Evolutionary conservation across 768 basidiomycete genomes (phyloP), one percentile per base, ranked within the genome.

Genomic region (Exsudoporus frostii): DNA sequence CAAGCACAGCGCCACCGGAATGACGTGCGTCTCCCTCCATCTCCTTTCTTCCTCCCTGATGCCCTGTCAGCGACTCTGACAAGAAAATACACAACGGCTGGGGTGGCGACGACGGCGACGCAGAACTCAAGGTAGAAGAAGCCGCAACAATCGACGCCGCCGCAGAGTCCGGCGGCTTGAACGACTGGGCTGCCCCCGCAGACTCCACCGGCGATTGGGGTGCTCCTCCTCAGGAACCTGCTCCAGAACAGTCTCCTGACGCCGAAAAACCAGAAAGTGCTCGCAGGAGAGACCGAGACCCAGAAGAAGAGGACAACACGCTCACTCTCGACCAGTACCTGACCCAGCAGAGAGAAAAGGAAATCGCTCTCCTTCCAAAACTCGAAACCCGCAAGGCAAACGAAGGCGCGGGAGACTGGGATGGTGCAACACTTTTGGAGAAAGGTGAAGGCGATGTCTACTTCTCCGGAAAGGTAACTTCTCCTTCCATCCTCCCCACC

Each of bases 1-100:
- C 77, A 89, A 79, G 73, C 92, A 93, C 73, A 90, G 87, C 63
- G 82, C 81, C 65, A 92, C 92, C 37, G 92, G 88, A 70, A 89
- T 87, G 74, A 85, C 78, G 89, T 88, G 63, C 57, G 86, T 78
- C 20, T 19, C 20, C 25, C 40, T 54, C 10, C 29, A 29, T 17
- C n/a, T 32, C 17, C 38, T 45, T 48, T 4, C 49, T 41, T 22
- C 27, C 42, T 48, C 53, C 44, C 56, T 56, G 55, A 58, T 52
- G 54, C 50, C 32, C 53, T 44, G 53, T 13, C 57, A 94, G 91
- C 70, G 96, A 98, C 74, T 88, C 91, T 41, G 90, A 94, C 62
- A 98, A 98, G 82, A 92, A 92, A 77, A 75, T 95, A 63, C 88
- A 92, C 70, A 89, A 92, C 67, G 88, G 86, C 60, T 98, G 96